phyloP scores from a whole-genome alignment of 495 filamentous ascomycete species.

The Penicillium daleae region DNA sequence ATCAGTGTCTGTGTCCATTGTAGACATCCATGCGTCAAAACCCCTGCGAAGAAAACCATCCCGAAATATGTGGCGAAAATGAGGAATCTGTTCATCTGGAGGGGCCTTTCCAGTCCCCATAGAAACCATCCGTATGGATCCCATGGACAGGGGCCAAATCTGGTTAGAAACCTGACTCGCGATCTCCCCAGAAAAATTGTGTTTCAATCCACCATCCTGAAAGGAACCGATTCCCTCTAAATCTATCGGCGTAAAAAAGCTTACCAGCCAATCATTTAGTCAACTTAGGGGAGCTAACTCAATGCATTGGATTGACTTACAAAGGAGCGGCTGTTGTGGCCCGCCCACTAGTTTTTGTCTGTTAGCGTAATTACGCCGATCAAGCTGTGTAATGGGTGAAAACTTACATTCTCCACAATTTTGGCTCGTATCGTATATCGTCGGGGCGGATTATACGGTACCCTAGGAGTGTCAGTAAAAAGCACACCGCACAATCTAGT shows the following conservation, averaged over 20 bases:
- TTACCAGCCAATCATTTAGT: background rate
- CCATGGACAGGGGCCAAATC: background rate
- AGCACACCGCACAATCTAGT: background rate
- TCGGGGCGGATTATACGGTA: background rate
- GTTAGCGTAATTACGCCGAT: conserved; percentile 1
- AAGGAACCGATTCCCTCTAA: background rate
- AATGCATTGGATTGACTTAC: background rate
- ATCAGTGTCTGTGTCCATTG: background rate
- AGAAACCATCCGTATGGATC: background rate
- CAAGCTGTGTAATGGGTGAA: background rate
- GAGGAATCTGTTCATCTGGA: background rate
- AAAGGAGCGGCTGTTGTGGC: conserved; percentile 1
- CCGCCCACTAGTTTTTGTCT: background rate
- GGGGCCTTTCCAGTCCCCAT: background rate
- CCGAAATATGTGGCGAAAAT: background rate
- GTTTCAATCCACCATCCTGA: background rate
- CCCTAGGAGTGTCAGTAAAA: background rate
- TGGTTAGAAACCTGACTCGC: background rate
- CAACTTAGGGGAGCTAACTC: background rate
- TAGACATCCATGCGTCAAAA: conserved; percentile 1
- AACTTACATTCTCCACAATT: background rate
- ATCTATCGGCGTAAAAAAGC: background rate
- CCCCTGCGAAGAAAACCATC: background rate
- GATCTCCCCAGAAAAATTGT: background rate
- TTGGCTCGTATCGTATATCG: background rate